A percentile compares a stretch with the other conserved stretches of the same genome.
Evolutionary conservation across 78 protist genomes (phyloP).

Genomic region (Dictyostelium intermedium): DNA sequence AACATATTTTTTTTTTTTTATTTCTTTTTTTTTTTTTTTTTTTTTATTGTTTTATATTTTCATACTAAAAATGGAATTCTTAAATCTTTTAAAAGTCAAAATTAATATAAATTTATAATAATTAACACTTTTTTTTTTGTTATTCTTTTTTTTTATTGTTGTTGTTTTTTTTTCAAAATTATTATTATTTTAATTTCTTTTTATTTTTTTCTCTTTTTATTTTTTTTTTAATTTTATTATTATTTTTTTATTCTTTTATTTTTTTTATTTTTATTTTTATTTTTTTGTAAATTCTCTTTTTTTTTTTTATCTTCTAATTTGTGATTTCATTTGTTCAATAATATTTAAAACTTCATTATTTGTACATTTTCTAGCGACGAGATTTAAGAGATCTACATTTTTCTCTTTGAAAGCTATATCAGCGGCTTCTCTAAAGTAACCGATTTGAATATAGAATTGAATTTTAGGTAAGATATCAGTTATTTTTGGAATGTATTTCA

Average conservation of each 20-base stretch:
- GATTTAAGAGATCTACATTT: conserved; percentile 36
- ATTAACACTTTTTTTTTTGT: not conserved
- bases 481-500: conserved; percentile 71
- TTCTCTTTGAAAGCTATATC: conserved; percentile 79
- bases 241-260: not conserved
- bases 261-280: not conserved
- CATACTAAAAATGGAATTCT: not conserved
- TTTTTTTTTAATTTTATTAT: not conserved
- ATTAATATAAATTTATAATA: too few species aligned
- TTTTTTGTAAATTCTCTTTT: not conserved
- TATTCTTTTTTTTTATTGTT: not conserved
- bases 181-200: not conserved
- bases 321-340: conserved; percentile 68
- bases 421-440: conserved; percentile 69
- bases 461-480: conserved; percentile 28
- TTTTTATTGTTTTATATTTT: too few species aligned
- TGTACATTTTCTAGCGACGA: conserved; percentile 58
- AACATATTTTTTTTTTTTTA: too few species aligned
- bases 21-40: too few species aligned
- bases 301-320: conserved; percentile 31
- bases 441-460: conserved; percentile 56
- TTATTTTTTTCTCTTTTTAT: not conserved
- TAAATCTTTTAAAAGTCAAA: not conserved
- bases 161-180: too few species aligned
- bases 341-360: conserved; percentile 14